Evolutionary conservation across 805 yeast genomes (phyloP).

Genomic region (Barnettozyma botsteinii): DNA sequence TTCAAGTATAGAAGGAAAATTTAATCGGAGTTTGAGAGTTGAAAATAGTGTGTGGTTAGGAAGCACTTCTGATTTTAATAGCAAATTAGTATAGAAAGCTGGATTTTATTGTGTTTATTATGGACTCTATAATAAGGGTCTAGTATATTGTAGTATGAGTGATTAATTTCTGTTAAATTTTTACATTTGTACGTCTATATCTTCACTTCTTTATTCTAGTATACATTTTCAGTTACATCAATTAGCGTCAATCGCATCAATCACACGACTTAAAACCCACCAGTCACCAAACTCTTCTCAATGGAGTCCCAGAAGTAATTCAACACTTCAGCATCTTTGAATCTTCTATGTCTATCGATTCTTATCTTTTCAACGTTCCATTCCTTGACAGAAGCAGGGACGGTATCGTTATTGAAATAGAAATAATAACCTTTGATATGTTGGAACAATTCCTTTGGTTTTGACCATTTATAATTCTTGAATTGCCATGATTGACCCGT

Average conservation of each 20-base stretch:
- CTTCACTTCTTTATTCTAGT: background rate
- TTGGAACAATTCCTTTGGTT: constrained; percentile 77
- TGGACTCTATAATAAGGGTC: too few species aligned
- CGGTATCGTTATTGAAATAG: constrained; percentile 68
- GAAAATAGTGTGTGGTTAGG: too few species aligned
- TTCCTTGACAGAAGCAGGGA: constrained; percentile 67
- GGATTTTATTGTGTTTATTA: too few species aligned
- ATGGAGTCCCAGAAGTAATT: constrained; percentile 80
- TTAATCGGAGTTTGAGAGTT: too few species aligned
- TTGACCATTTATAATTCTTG: constrained; percentile 74
- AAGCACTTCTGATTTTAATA: too few species aligned
- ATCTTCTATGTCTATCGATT: constrained; percentile 77
- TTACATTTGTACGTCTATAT: too few species aligned
- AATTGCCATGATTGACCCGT: constrained; percentile 99
- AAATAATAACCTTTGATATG: constrained; percentile 78
- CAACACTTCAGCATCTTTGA: constrained; percentile 82
- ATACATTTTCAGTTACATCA: background rate
- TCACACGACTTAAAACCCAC: constrained; percentile 6
- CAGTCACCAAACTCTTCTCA: constrained; percentile 41
- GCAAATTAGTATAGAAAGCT: too few species aligned
- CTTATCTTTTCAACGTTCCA: constrained; percentile 86
- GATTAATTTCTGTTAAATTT: too few species aligned
- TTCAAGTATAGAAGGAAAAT: too few species aligned
- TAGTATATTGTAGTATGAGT: too few species aligned
- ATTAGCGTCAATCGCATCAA: too few species aligned